Base-by-base conservation (phyloP, 2,329 filamentous ascomycete genomes). In the Diaporthe ampelina region DNA sequence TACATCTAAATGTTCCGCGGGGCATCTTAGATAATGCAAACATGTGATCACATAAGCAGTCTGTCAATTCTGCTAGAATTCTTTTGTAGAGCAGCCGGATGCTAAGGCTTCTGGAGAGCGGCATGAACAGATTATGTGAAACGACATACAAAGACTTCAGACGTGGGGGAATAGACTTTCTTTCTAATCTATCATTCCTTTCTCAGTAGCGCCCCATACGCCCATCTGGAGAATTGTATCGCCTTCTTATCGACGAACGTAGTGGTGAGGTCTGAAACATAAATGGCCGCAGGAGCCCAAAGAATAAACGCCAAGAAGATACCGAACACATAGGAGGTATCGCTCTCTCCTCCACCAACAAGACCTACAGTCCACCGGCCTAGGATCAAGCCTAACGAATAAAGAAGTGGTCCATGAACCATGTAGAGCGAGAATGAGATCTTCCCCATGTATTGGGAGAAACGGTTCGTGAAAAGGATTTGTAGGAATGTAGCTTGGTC, bases 401-500 rank as follows among this genome's bases (percentile, higher is more conserved):
- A 76, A 10, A 76, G 57, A 29, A 76, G 29, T 4, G 73, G 74
- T 2, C 74, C 74, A 35, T 76, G 74, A 19, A 76, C 24, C 69
- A 76, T 58, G 40, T 76, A 76, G 0, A 74, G 29, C 2, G 73
- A 63, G 40, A 70, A 76, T 8, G 74, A 76, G 37, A 76, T 76
- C 32, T 40, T 72, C 2, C 74, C 74, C 74, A 76, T 65, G 52
- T 76, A 76, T n/a, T 76, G 74, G 19, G 74, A 65, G 35, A 76
- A 74, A 11, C 35, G 43, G 15, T 76, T 76, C 2, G 69, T 76
- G 24, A 74, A 76, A 24, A 76, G 65, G 6, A 70, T 15, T 50
- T 76, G 74, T 24, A 76, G 35, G 37, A 72, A 73, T 7, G 45
- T 26, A 13, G 68, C 48, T 1, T 43, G 70, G 69, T 76, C 74